These are phyloP conservation scores for Emergomyces africanus DNA, from an alignment of 2,329 filamentous ascomycete genomes.

Conservation along the genomic window DNA sequence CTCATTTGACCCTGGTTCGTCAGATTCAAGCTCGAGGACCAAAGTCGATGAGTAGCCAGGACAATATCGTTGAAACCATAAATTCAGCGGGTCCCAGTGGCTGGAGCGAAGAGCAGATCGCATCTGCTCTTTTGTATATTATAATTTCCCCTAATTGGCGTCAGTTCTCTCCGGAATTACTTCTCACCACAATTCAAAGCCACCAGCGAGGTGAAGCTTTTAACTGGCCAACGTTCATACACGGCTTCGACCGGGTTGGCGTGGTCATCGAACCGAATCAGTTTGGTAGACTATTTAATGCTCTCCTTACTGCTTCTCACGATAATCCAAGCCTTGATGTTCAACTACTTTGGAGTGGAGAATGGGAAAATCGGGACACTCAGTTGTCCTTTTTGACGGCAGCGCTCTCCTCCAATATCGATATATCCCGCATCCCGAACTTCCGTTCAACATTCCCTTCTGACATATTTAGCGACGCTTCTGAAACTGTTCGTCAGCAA, in stretches of 20 bases:
- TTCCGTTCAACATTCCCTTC: slow-evolving; percentile 63
- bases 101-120: slow-evolving; percentile 70
- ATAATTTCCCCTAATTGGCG: slow-evolving; percentile 49
- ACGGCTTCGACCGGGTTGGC: slow-evolving; percentile 66
- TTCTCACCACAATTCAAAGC: slow-evolving; percentile 46
- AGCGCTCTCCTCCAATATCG: slow-evolving; percentile 66
- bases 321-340: slow-evolving; percentile 60
- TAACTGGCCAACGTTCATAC: slow-evolving; percentile 58
- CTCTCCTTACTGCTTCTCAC: slow-evolving; percentile 58
- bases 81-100: slow-evolving; percentile 46
- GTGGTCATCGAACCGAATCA: slow-evolving; percentile 65
- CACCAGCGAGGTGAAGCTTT: slow-evolving; percentile 43
- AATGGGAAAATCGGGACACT: slow-evolving; percentile 74
- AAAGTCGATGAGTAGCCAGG: slow-evolving; percentile 62
- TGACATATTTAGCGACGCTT: slow-evolving; percentile 49
- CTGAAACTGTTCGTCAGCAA: slow-evolving; percentile 46
- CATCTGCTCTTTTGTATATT: slow-evolving; percentile 62
- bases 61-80: slow-evolving; percentile 51
- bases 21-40: slow-evolving; percentile 62
- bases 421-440: slow-evolving; percentile 72
- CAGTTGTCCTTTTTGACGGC: slow-evolving; percentile 90
- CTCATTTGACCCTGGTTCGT: slow-evolving; percentile 39
- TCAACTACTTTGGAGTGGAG: slow-evolving; percentile 76
- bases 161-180: slow-evolving; percentile 54
- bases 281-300: slow-evolving; percentile 69